Evolutionary conservation across 164 flowering plant genomes (phyloP), one percentile per base, ranked within the genome.

Genomic region (Annona squamosa): DNA sequence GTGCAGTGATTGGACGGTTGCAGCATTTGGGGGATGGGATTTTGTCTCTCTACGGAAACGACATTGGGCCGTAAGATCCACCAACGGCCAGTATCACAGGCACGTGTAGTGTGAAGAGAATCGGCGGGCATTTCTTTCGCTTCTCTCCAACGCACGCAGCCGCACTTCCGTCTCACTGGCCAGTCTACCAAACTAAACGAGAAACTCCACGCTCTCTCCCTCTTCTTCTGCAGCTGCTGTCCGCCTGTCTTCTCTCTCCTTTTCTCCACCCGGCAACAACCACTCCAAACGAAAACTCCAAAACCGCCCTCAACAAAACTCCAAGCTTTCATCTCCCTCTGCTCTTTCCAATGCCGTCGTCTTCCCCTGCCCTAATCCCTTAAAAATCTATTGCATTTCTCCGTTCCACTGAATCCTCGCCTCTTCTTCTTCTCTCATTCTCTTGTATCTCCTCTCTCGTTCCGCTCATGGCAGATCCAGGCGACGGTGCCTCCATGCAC

Each of bases 391-490:
- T 26, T 26, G 37, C 37, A 26, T 26, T 26, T 26, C 37, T 26
- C 37, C 37, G 37, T 26, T 26, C 1, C 37, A 26, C 37, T 26
- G 37, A 26, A 26, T 26, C 37, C 37, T 26, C 37, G 37, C 37
- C 37, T 56, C 61, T 5, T 5, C 13, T 63, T 44, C 59, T 41
- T 37, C 19, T 19, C 41, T 65, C 65, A 12, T 37, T 63, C 46
- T 16, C 65, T 19, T n/a, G 5, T 4, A 63, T n/a, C 18, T 9
- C 5, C 13, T 19, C 18, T n/a, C 65, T 63, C 5, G 37, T 1
- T 26, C 13, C 68, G 48, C 4, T 78, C 64, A 85, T 80, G 86
- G 82, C 75, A 70, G 74, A 67, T 67, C 67, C 74, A 70, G 73
- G 68, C 74, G 75, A 71, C 76, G 71, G 75, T 57, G 74, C 67